Base-by-base conservation (phyloP, 2,329 filamentous ascomycete species). In the Neonectria hederae region DNA sequence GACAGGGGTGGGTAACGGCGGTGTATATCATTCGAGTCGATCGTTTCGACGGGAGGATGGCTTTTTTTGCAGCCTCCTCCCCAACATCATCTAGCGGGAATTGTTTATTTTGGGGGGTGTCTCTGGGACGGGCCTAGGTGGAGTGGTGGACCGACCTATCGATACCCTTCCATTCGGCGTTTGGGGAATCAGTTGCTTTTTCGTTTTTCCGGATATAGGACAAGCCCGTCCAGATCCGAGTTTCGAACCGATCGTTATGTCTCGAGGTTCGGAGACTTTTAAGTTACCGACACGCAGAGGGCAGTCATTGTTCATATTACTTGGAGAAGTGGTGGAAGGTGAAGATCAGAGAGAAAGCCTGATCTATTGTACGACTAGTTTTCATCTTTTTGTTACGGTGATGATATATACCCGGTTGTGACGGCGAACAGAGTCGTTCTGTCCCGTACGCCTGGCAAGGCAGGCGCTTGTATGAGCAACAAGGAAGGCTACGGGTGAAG, bases 1-100 rank as follows among this genome's bases (percentile, higher is more conserved):
- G 60, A 60, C 21, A 59, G 49, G 65, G 65, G 65, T 51, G 54
- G 62, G 54, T 58, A 67, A 68, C 61, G 68, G 67, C 67, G 67
- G 62, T 75, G 73, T 73, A 73, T 72, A 75, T 69, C 69, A 72
- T 75, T 75, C 70, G 62, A 72, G 68, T 70, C 72, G 68, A 71
- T 74, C 69, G 71, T 74, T 66, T 65, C 66, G 65, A 68, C 66
- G 70, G 71, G 66, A 69, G 67, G 63, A 65, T 64, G 45, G 54
- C 57, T 38, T 42, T 46, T 59, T 59, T 53, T 59, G 62, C 56
- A 48, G 63, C 59, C 65, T 51, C 55, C 57, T 60, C 26, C 53
- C 57, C 45, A 49, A 55, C 49, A 58, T 51, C 61, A 66, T 55
- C 62, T 62, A 65, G 62, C 65, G 65, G 55, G 62, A 54, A 67